Percentiles rank a stretch among this genome's conserved stretches.
Conservation (phyloP, 805 yeast genomes). For the Metschnikowia henanensis region DNA sequence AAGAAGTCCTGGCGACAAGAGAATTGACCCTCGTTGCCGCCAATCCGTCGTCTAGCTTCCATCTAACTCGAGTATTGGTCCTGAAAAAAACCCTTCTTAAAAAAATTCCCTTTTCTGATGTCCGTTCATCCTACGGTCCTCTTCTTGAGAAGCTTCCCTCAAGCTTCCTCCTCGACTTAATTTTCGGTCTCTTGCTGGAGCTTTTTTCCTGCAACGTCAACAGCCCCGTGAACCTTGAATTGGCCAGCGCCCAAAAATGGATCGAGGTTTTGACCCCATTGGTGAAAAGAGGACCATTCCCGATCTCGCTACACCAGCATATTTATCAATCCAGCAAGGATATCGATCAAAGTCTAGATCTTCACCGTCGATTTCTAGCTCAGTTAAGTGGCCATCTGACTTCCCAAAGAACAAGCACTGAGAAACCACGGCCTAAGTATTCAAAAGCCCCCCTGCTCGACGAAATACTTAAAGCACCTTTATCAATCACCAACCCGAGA, state of each 20-base stretch:
- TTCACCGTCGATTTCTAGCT: neutral
- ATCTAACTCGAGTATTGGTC: constrained; percentile 1
- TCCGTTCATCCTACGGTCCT: neutral
- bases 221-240: neutral
- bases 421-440: neutral
- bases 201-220: neutral
- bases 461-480: constrained; percentile 1
- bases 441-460: constrained; percentile 12
- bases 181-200: constrained; percentile 2
- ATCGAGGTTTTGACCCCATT: neutral
- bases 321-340: constrained; percentile 2
- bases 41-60: neutral
- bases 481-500: neutral
- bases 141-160: constrained; percentile 3
- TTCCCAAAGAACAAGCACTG: no score
- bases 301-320: constrained; percentile 5
- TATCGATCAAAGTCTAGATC: neutral
- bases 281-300: constrained; percentile 2
- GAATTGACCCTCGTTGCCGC: neutral
- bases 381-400: neutral
- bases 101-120: neutral
- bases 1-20: neutral
- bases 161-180: neutral
- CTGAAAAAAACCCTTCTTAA: constrained; percentile 5
- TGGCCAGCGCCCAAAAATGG: neutral